Evolutionary conservation across 352 stramenopile species (phyloP).

Genomic region (Globisporangium alternatum): DNA sequence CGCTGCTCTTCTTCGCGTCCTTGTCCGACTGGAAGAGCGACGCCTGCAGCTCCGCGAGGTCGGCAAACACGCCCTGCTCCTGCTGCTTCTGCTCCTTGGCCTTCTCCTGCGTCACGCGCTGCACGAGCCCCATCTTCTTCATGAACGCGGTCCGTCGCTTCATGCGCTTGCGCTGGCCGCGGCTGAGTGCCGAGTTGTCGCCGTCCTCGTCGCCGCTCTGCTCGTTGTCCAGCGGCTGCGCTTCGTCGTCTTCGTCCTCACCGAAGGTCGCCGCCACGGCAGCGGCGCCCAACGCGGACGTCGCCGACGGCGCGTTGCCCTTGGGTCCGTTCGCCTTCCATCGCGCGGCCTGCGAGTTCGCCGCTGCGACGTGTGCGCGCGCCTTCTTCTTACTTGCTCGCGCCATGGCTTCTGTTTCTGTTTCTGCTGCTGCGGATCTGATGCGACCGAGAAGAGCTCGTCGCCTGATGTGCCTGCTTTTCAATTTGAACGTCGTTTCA

Average conservation of each 20-base stretch:
- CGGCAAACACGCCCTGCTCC: conserved; percentile 61
- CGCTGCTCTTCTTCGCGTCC: conserved; percentile 21
- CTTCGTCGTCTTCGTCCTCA: conserved; percentile 32
- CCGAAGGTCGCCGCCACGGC: conserved; percentile 67
- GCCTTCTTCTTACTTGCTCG: conserved; percentile 58
- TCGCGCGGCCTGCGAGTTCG: conserved; percentile 31
- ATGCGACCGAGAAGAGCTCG: neutral
- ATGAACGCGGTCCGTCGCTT: conserved; percentile 81
- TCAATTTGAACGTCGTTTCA: conserved; percentile 10
- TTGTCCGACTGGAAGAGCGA: conserved; percentile 67
- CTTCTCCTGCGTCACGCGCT: conserved; percentile 60
- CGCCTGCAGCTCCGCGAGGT: conserved; percentile 64
- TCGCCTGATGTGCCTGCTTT: neutral
- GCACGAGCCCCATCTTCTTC: conserved; percentile 84
- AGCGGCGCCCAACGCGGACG: conserved; percentile 34
- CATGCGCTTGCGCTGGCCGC: conserved; percentile 80
- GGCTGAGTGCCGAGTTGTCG: conserved; percentile 51
- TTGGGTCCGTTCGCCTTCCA: conserved; percentile 13
- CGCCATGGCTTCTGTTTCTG: conserved; percentile 30
- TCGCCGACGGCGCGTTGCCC: conserved; percentile 5
- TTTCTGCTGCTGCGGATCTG: neutral
- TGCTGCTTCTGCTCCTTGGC: conserved; percentile 40
- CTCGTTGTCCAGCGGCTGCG: conserved; percentile 30
- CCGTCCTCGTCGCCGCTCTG: conserved; percentile 29
- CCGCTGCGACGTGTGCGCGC: conserved; percentile 48